Evolutionary conservation across 441 rosid species (phyloP).

Genomic region (Brassica balearica): DNA sequence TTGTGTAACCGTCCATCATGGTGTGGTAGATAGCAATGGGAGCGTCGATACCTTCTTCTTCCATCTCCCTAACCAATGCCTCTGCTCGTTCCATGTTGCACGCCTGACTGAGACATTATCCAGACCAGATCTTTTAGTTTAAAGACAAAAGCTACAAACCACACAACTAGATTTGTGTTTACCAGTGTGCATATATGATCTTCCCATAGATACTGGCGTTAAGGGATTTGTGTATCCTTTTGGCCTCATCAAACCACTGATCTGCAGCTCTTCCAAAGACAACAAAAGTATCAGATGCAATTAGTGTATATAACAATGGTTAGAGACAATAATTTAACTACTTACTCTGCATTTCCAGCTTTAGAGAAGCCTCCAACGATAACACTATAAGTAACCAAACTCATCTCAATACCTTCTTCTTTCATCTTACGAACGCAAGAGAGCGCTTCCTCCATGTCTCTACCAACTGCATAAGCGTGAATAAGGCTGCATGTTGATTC

Average conservation of each 20-base stretch:
- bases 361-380: conserved; percentile 89
- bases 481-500: conserved; percentile 82
- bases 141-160: conserved; percentile 17
- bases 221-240: conserved; percentile 58
- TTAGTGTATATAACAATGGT: conserved; percentile 3
- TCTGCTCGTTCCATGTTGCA: conserved; percentile 85
- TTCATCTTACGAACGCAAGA: conserved; percentile 95
- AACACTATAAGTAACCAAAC: conserved; percentile 85
- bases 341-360: conserved; percentile 84
- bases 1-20: conserved; percentile 97
- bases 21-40: conserved; percentile 89
- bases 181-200: conserved; percentile 94
- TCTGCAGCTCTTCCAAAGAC: conserved; percentile 95
- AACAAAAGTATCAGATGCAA: conserved; percentile 51
- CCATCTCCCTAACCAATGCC: conserved; percentile 93
- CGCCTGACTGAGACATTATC: conserved; percentile 62
- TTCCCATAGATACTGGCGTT: conserved; percentile 87
- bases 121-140: conserved; percentile 12
- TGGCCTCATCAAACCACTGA: conserved; percentile 87
- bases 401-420: conserved; percentile 87
- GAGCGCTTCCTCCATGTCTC: conserved; percentile 98
- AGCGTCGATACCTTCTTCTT: conserved; percentile 97
- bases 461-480: conserved; percentile 97
- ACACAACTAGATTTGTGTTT: conserved; percentile 15
- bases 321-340: conserved; percentile 11